Conservation (phyloP, 208 protist species). For the Trypanosoma theileri region DNA sequence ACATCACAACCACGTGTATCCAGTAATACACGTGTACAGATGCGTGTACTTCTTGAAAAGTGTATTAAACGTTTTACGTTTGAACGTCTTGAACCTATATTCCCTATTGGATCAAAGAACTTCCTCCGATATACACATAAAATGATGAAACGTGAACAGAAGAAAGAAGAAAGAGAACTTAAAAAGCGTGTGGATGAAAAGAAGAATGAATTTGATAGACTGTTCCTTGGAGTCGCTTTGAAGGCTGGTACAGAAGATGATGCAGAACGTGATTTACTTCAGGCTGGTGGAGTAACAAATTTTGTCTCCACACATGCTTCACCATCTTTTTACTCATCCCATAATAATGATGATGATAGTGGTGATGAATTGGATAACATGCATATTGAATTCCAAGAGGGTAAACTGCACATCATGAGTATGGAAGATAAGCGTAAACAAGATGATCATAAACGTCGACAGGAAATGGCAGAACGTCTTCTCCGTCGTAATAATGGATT, state of each 20-base stretch:
- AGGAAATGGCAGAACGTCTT: slow-evolving; percentile 69
- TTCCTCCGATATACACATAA: slow-evolving; percentile 85
- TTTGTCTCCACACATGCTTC: slow-evolving; percentile 65
- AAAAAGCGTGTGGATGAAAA: slow-evolving; percentile 53
- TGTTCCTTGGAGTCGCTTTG: slow-evolving; percentile 73
- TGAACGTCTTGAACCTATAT: slow-evolving; percentile 74
- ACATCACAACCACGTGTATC: slow-evolving; percentile 80
- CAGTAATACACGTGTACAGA: slow-evolving; percentile 78
- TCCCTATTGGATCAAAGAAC: slow-evolving; percentile 83
- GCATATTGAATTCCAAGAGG: slow-evolving; percentile 82
- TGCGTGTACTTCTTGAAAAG: slow-evolving; percentile 82
- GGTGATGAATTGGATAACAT: slow-evolving; percentile 68
- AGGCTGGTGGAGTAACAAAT: slow-evolving; percentile 70
- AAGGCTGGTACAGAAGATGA: slow-evolving; percentile 57
- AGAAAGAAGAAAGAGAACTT: slow-evolving; percentile 68
- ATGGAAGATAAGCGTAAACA: slow-evolving; percentile 64
- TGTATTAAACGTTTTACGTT: slow-evolving; percentile 82
- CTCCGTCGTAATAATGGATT: slow-evolving; percentile 51
- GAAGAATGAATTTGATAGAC: slow-evolving; percentile 77
- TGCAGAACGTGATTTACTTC: slow-evolving; percentile 66
- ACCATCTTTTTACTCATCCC: slow-evolving; percentile 24
- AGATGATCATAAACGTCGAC: slow-evolving; percentile 46
- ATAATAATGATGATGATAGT: slow-evolving; percentile 33
- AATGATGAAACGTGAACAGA: slow-evolving; percentile 82
- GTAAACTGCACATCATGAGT: slow-evolving; percentile 82